phyloP scores from a whole-genome alignment of 345 rosid species.

The Salix exigua region DNA sequence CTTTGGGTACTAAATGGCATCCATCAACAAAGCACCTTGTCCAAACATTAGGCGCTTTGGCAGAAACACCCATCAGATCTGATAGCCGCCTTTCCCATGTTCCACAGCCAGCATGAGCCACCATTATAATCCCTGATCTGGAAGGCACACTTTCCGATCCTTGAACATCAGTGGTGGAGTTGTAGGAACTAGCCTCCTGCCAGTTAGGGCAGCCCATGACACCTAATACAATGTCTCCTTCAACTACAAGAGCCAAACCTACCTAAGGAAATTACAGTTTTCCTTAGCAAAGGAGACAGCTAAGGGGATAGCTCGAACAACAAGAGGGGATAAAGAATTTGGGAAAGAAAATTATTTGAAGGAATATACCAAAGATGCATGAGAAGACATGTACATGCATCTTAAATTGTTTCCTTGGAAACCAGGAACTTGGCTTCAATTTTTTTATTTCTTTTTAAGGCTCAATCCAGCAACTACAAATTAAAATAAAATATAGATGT shows the following conservation, averaged over 20 bases:
- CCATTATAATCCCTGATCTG: slow-evolving; percentile 57
- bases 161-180: slow-evolving; percentile 18
- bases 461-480: not conserved
- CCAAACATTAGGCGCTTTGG: slow-evolving; percentile 48
- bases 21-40: slow-evolving; percentile 66
- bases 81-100: slow-evolving; percentile 61
- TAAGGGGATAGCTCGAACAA: not conserved
- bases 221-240: slow-evolving; percentile 69
- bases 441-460: not conserved
- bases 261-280: slow-evolving; percentile 45
- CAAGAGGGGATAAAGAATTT: too few relatives aligned
- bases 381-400: not conserved
- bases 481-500: too few relatives aligned
- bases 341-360: too few relatives aligned
- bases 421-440: not conserved
- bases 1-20: slow-evolving; percentile 37
- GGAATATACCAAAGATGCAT: not conserved
- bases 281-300: slow-evolving; percentile 19
- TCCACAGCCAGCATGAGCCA: slow-evolving; percentile 73
- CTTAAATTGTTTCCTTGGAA: not conserved
- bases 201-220: slow-evolving; percentile 95
- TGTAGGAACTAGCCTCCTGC: slow-evolving; percentile 34
- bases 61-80: slow-evolving; percentile 17
- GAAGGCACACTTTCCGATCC: slow-evolving; percentile 18
- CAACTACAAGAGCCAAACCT: slow-evolving; percentile 85